Conservation (phyloP, 192 early-diverging fungal genomes). For the Coemansia erecta region DNA sequence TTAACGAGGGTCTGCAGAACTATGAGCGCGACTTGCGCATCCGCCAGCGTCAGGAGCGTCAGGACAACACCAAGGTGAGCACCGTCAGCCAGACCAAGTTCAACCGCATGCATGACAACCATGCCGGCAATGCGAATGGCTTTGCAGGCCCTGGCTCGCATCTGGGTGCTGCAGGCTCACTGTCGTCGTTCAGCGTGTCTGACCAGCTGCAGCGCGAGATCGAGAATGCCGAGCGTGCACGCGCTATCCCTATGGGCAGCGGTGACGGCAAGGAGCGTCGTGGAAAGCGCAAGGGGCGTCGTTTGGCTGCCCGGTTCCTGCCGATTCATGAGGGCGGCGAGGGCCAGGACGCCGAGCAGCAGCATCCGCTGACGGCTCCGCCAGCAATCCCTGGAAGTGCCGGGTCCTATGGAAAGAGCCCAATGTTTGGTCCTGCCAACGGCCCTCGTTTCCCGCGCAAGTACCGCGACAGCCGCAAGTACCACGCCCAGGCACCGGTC, state of each 20-base stretch:
- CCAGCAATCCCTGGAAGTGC: conserved; percentile 18
- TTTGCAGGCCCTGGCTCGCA: conserved; percentile 30
- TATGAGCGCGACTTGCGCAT: conserved; percentile 77
- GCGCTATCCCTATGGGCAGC: conserved; percentile 20
- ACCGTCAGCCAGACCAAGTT: conserved; percentile 62
- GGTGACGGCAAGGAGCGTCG: conserved; percentile 6
- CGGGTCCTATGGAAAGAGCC: conserved; percentile 51
- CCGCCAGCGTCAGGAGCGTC: conserved; percentile 49
- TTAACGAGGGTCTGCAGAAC: conserved; percentile 92
- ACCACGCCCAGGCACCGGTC: conserved; percentile 66
- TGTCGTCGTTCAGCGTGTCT: conserved; percentile 39
- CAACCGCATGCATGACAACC: conserved; percentile 51
- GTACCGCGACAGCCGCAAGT: conserved; percentile 62
- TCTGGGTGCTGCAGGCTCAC: conserved; percentile 36
- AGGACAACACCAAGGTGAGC: conserved; percentile 58
- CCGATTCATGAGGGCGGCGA: conserved; percentile 35
- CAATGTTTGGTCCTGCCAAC: conserved; percentile 46
- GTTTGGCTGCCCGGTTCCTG: conserved; percentile 47
- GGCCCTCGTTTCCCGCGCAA: conserved; percentile 54
- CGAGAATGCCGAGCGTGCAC: conserved; percentile 41
- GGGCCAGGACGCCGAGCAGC: conserved; percentile 10
- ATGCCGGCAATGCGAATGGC: not conserved
- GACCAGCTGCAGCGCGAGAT: conserved; percentile 46
- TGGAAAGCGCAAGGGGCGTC: conserved; percentile 31
- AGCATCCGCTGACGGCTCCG: conserved; percentile 10